Base-by-base conservation (phyloP, 1,284 basidiomycete genomes). In the Cryptococcus amylolentus region DNA sequence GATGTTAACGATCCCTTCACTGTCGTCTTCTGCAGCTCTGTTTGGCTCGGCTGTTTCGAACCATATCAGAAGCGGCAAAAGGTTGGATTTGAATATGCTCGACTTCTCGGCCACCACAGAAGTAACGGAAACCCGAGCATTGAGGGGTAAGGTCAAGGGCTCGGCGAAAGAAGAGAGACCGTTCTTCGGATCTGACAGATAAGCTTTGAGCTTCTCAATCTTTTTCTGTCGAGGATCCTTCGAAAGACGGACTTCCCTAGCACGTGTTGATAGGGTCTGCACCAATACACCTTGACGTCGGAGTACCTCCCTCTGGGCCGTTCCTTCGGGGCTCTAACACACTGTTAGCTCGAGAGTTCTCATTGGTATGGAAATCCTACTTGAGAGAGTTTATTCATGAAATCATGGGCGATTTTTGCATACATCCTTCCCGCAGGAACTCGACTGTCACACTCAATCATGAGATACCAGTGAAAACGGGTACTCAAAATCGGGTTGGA, bases 221-320 rank as follows among this genome's bases (percentile, higher is more conserved):
- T 98, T 98, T 80, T 94, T 96, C 2, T 91, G 91, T 5, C 95
- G 84, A 1, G 89, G 84, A 68, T 98, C 96, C 68, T 98, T 97
- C 0, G 89, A 92, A 5, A 83, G 84, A 8, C 94, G 85, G 1
- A 97, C 81, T 59, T 97, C 92, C 61, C 86, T 86, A 0, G 94
- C 91, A 16, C 88, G 85, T 54, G 86, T 86, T 0, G 88, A 89
- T 2, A 98, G 82, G 0, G 85, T 86, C 49, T 88, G 87, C 27
- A 97, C 84, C 52, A 97, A 83, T 48, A 93, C 85, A 5, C 87
- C 91, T 77, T 97, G 94, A 13, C 91, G 81, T 20, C 85, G 84
- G 73, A 96, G 84, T 14, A 89, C 80, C 58, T 92, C 90, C 16
- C 90, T 81, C 52, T 89, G 84, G 64, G 88, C 87, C 28, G 83